These are phyloP conservation scores for Ophidiomyces ophidiicola DNA, from an alignment of 2,329 filamentous ascomycete genomes.

Conservation along the genomic window DNA sequence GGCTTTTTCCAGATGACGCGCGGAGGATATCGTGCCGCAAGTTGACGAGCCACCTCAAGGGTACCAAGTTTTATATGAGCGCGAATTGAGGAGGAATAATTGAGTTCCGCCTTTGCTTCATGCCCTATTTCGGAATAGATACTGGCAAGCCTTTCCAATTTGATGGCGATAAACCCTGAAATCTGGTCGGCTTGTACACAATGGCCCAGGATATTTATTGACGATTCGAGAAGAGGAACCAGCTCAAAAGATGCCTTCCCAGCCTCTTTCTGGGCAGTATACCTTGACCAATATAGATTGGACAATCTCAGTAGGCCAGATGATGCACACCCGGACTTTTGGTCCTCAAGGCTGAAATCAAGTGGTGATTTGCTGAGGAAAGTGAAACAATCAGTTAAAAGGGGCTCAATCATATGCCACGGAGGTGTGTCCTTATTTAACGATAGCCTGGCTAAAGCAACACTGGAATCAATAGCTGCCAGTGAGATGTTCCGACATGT, in stretches of 20 bases:
- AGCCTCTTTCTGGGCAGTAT: conserved; percentile 32
- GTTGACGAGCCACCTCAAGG: conserved; percentile 23
- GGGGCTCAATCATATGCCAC: conserved; percentile 29
- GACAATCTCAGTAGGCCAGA: conserved; percentile 31
- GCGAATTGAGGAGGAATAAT: conserved; percentile 31
- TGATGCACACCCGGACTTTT: conserved; percentile 16
- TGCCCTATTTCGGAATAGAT: conserved; percentile 31
- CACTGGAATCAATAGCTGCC: conserved; percentile 31
- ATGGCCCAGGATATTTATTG: conserved; percentile 27
- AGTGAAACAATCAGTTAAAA: conserved; percentile 28
- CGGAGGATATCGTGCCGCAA: conserved; percentile 20
- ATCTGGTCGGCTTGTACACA: conserved; percentile 26
- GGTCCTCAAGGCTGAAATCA: conserved; percentile 10
- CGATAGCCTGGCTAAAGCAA: conserved; percentile 30
- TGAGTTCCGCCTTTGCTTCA: conserved; percentile 25
- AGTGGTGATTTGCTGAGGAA: conserved; percentile 19
- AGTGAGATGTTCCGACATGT: conserved; percentile 29
- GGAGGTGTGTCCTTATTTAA: conserved; percentile 26
- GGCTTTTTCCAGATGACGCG: conserved; percentile 24
- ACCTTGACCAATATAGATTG: conserved; percentile 38
- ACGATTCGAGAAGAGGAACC: conserved; percentile 30
- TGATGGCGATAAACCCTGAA: conserved; percentile 32
- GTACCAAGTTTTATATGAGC: conserved; percentile 31
- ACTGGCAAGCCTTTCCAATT: conserved; percentile 35
- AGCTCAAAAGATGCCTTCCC: conserved; percentile 26